Percentiles rank a stretch among this genome's conserved stretches.
Conservation (phyloP, 257 asterid species). For the Gardenia jasminoides region DNA sequence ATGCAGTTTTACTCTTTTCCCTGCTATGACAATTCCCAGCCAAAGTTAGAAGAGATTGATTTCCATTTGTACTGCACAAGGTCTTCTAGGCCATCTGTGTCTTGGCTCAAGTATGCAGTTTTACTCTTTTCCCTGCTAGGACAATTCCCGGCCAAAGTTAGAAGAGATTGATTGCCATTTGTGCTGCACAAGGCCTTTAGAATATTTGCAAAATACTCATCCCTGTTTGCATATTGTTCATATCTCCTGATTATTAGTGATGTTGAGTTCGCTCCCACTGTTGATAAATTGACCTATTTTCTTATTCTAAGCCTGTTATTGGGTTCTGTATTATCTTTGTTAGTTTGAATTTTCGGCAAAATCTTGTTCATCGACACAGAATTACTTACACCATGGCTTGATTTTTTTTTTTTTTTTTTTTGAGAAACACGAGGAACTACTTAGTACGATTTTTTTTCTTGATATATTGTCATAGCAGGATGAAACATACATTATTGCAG, state of each 20-base stretch:
- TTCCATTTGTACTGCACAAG: not conserved
- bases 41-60: not conserved
- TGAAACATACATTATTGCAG: too few relatives aligned
- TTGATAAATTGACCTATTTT: not conserved
- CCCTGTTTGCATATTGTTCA: not conserved
- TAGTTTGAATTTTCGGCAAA: not conserved
- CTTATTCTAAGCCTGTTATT: not conserved
- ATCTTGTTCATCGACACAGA: not conserved
- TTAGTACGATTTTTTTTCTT: not conserved
- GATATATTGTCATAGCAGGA: not conserved
- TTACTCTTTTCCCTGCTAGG: not conserved
- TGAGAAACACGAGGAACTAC: not conserved
- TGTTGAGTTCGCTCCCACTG: not conserved
- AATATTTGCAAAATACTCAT: not conserved
- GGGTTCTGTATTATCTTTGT: not conserved
- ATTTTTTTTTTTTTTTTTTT: not conserved
- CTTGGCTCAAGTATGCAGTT: slow-evolving; percentile 9
- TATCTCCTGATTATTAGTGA: not conserved
- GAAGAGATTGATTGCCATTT: not conserved
- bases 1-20: slow-evolving; percentile 2
- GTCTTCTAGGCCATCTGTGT: slow-evolving; percentile 18
- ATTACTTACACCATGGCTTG: not conserved
- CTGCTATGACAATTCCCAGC: not conserved
- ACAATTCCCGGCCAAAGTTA: not conserved
- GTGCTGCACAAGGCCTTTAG: not conserved